Conservation (phyloP, 2,329 filamentous ascomycete genomes). For the Aspergillus sp. region DNA sequence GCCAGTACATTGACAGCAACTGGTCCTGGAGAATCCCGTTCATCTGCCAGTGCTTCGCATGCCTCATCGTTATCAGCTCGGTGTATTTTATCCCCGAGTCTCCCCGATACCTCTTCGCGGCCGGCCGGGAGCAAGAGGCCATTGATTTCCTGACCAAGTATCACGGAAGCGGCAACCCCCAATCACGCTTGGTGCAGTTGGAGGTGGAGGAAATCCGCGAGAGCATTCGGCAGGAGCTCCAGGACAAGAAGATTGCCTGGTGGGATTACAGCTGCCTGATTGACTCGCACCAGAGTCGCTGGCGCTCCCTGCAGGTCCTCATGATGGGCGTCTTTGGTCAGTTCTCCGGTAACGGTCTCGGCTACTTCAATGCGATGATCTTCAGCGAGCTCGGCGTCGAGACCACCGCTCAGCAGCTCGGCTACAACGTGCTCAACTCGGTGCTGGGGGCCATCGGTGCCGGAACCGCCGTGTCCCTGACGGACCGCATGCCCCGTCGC, state of each 20-base stretch:
- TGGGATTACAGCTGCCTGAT: neutral
- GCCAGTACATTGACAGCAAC: constrained; percentile 46
- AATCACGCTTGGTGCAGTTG: neutral
- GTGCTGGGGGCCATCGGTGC: constrained; percentile 49
- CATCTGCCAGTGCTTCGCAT: constrained; percentile 64
- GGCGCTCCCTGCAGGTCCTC: constrained; percentile 7
- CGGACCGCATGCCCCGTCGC: constrained; percentile 50
- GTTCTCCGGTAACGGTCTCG: constrained; percentile 10
- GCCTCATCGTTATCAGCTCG: constrained; percentile 53
- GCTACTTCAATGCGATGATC: constrained; percentile 11
- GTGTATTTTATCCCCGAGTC: constrained; percentile 69
- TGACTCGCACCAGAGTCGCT: constrained; percentile 3
- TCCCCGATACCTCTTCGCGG: constrained; percentile 48
- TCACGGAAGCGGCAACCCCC: neutral
- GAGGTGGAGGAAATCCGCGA: constrained; percentile 1
- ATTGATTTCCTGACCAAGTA: neutral
- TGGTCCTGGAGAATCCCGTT: constrained; percentile 64
- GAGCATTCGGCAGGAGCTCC: neutral
- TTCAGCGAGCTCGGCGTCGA: constrained; percentile 6
- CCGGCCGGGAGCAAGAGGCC: constrained; percentile 2
- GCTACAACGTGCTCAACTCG: constrained; percentile 44
- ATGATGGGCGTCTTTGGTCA: constrained; percentile 11
- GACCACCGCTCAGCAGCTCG: constrained; percentile 14
- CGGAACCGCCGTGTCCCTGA: constrained; percentile 40
- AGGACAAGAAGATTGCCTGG: neutral